These are phyloP conservation scores for Phytopythium cucurbitacearum DNA, from an alignment of 352 stramenopile genomes.

Conservation along the genomic window DNA sequence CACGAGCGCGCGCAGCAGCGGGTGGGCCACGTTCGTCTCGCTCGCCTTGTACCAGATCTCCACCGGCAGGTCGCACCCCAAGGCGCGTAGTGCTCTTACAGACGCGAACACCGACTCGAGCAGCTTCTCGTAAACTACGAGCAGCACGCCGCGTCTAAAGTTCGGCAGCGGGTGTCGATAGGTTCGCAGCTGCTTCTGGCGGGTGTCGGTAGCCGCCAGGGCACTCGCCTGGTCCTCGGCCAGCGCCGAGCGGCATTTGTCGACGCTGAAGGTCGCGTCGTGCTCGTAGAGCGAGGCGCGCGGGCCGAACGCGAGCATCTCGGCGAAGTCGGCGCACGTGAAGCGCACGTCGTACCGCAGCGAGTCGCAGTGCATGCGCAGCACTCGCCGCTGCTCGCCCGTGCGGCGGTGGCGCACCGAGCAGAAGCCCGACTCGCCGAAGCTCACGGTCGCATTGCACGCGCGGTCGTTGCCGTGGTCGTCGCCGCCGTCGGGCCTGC, in stretches of 20 bases:
- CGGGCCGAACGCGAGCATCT: conserved; percentile 33
- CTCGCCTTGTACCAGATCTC: conserved; percentile 65
- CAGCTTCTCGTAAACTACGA: conserved; percentile 51
- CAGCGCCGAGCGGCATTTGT: conserved; percentile 8
- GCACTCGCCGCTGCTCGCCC: conserved; percentile 24
- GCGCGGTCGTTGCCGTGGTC: conserved; percentile 25
- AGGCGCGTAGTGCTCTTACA: conserved; percentile 29
- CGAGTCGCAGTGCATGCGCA: conserved; percentile 65
- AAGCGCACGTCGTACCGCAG: conserved; percentile 34
- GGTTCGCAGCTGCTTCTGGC: background rate
- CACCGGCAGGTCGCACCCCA: conserved; percentile 47
- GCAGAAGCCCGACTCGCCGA: conserved; percentile 45
- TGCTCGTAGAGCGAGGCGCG: conserved; percentile 30
- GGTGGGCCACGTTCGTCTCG: conserved; percentile 39
- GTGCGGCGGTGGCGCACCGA: conserved; percentile 31
- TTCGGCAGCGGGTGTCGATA: conserved; percentile 2
- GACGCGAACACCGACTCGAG: conserved; percentile 47
- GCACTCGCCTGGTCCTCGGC: conserved; percentile 2
- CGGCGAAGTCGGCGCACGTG: conserved; percentile 34
- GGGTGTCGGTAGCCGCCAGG: conserved; percentile 1
- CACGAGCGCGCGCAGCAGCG: conserved; percentile 37
- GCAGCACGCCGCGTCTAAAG: conserved; percentile 34
- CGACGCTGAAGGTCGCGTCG: conserved; percentile 21
- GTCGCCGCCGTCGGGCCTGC: conserved; percentile 25
- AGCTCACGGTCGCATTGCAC: conserved; percentile 33